phyloP scores from a whole-genome alignment of 1,139 yeast species.

The Chernovozyma aurita region DNA sequence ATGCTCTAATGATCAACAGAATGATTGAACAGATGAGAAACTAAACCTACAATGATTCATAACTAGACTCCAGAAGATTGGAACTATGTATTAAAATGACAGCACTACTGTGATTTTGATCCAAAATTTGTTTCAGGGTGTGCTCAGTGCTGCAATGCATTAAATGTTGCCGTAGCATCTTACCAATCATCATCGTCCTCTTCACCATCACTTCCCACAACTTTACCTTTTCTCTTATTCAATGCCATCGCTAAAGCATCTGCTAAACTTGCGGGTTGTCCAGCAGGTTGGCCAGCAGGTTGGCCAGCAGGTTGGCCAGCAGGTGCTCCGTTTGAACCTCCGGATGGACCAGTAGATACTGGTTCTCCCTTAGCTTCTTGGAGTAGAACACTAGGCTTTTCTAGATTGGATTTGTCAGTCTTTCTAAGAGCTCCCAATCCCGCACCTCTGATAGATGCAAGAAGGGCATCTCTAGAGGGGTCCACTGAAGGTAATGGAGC shows the following conservation, averaged over 20 bases:
- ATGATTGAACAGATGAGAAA: too few relatives aligned
- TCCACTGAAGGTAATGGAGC: conserved; percentile 35
- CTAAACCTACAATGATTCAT: too few relatives aligned
- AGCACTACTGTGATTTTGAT: too few relatives aligned
- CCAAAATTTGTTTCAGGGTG: too few relatives aligned
- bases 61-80: too few relatives aligned
- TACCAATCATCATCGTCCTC: conserved; percentile 55
- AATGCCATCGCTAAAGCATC: conserved; percentile 88
- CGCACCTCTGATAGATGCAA: conserved; percentile 82
- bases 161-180: too few relatives aligned
- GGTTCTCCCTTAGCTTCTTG: conserved; percentile 69
- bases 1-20: too few relatives aligned
- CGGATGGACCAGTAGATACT: conserved; percentile 20
- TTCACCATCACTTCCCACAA: conserved; percentile 81
- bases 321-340: conserved; percentile 18
- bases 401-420: conserved; percentile 80
- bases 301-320: conserved; percentile 42
- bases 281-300: conserved; percentile 43
- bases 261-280: conserved; percentile 62
- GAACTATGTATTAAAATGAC: too few relatives aligned
- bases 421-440: conserved; percentile 65
- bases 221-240: conserved; percentile 75
- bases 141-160: too few relatives aligned
- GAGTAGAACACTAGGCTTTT: conserved; percentile 66
- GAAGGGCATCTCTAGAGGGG: conserved; percentile 70